Evolutionary conservation across 192 early-diverging fungal genomes (phyloP).

Genomic region (Geosiphon pyriformis): DNA sequence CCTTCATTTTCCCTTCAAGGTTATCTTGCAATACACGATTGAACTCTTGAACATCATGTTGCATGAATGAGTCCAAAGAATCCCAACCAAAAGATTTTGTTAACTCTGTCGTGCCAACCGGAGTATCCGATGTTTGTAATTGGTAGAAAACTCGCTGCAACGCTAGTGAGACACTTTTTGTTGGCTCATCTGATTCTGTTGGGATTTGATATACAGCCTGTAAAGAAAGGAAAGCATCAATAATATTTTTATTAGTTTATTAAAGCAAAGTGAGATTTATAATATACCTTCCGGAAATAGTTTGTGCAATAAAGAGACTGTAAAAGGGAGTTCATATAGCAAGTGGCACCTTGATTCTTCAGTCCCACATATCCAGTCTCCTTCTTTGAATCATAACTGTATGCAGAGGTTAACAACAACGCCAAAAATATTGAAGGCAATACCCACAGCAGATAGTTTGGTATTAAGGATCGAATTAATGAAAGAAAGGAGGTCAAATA

Average conservation of each 20-base stretch:
- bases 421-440: slow-evolving; percentile 18
- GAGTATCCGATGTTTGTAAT: slow-evolving; percentile 59
- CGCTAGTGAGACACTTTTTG: slow-evolving; percentile 80
- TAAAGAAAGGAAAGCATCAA: neutral
- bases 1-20: slow-evolving; percentile 97
- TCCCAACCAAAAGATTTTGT: slow-evolving; percentile 99
- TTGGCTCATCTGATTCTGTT: slow-evolving; percentile 82
- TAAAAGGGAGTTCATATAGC: slow-evolving; percentile 98
- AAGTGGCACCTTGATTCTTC: slow-evolving; percentile 96
- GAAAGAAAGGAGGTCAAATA: slow-evolving; percentile 33
- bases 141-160: slow-evolving; percentile 95
- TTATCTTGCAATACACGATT: slow-evolving; percentile 96
- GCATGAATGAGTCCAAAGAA: slow-evolving; percentile 87
- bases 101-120: slow-evolving; percentile 91
- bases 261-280: neutral
- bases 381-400: slow-evolving; percentile 82
- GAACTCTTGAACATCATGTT: slow-evolving; percentile 99
- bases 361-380: slow-evolving; percentile 90
- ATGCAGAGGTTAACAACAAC: slow-evolving; percentile 22
- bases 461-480: slow-evolving; percentile 4
- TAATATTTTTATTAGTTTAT: neutral
- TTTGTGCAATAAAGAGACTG: slow-evolving; percentile 94
- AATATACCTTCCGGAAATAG: slow-evolving; percentile 75
- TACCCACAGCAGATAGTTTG: slow-evolving; percentile 7
- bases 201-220: slow-evolving; percentile 86